phyloP scores from a whole-genome alignment of 768 basidiomycete species.

The Exsudoporus frostii region DNA sequence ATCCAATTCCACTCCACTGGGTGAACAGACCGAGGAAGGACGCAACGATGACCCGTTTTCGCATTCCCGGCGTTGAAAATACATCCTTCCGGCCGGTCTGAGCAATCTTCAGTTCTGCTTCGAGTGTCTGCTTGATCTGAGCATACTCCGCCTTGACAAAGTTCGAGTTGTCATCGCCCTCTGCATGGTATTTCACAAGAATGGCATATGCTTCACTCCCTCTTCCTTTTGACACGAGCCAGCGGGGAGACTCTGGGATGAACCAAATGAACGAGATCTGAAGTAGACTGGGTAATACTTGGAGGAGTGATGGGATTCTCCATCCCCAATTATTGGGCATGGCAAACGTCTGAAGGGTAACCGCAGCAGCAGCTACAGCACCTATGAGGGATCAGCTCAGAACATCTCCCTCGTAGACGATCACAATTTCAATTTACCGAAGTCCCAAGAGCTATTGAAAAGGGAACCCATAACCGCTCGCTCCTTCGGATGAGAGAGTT shows the following conservation, averaged over 20 bases:
- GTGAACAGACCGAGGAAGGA: constrained; percentile 13
- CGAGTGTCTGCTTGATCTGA: too few relatives aligned
- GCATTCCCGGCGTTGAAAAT: constrained; percentile 14
- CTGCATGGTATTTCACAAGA: too few relatives aligned
- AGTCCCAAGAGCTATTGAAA: constrained; percentile 5
- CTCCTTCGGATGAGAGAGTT: constrained; percentile 24
- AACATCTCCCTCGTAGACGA: too few relatives aligned
- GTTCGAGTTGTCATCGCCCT: too few relatives aligned
- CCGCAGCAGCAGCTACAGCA: constrained; percentile 40
- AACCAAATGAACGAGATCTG: constrained; percentile 56
- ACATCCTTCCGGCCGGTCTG: neutral
- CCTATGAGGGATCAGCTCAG: constrained; percentile 3
- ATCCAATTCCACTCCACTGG: too few relatives aligned
- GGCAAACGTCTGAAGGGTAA: constrained; percentile 60
- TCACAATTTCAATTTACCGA: constrained; percentile 5
- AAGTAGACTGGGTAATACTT: constrained; percentile 49
- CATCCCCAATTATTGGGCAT: constrained; percentile 61
- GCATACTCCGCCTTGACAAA: too few relatives aligned
- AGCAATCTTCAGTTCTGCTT: constrained; percentile 19
- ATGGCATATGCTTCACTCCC: constrained; percentile 43
- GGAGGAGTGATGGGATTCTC: constrained; percentile 62
- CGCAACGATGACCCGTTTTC: constrained; percentile 11
- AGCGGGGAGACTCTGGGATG: constrained; percentile 63
- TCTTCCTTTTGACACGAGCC: constrained; percentile 58
- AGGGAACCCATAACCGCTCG: constrained; percentile 12